phyloP scores from a whole-genome alignment of 2,329 filamentous ascomycete species.

The Harringtonia lauricola region DNA sequence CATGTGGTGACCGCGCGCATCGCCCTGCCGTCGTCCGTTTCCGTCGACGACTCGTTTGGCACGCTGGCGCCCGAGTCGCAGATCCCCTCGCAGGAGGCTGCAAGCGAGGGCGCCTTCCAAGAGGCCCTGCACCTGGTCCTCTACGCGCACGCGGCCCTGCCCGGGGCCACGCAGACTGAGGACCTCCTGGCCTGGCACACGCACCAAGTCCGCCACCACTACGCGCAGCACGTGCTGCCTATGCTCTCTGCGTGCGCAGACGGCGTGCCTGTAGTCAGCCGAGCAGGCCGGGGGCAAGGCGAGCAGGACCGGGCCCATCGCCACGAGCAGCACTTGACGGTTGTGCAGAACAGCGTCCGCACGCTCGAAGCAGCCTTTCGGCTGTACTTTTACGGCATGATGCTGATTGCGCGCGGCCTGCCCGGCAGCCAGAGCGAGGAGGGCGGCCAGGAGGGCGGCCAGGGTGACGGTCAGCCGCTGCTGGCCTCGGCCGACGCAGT shows the following conservation, averaged over 20 bases:
- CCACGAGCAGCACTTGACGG: slow-evolving; percentile 34
- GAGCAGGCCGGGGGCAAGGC: not conserved
- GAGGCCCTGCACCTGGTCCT: slow-evolving; percentile 43
- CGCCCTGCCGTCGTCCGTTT: slow-evolving; percentile 42
- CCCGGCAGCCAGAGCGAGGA: slow-evolving; percentile 11
- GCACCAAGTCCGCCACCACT: slow-evolving; percentile 49
- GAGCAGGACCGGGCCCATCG: not conserved
- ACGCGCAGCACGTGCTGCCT: slow-evolving; percentile 47
- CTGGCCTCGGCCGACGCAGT: slow-evolving; percentile 21
- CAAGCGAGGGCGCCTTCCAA: slow-evolving; percentile 31
- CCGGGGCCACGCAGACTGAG: slow-evolving; percentile 39
- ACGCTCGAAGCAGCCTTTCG: slow-evolving; percentile 49
- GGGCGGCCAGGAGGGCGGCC: too few relatives aligned
- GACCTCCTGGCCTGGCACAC: slow-evolving; percentile 50
- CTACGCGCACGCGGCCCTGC: slow-evolving; percentile 32
- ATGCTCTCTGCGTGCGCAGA: slow-evolving; percentile 34
- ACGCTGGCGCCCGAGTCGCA: slow-evolving; percentile 30
- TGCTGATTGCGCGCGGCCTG: slow-evolving; percentile 37
- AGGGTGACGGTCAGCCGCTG: not conserved
- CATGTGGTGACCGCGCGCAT: slow-evolving; percentile 48
- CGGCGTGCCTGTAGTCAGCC: not conserved
- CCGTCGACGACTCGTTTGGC: slow-evolving; percentile 43
- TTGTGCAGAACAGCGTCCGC: slow-evolving; percentile 35
- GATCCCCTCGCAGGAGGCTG: slow-evolving; percentile 23
- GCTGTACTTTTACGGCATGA: slow-evolving; percentile 44